Conservation (phyloP, 2,329 filamentous ascomycete species). For the Fusarium albidum region DNA sequence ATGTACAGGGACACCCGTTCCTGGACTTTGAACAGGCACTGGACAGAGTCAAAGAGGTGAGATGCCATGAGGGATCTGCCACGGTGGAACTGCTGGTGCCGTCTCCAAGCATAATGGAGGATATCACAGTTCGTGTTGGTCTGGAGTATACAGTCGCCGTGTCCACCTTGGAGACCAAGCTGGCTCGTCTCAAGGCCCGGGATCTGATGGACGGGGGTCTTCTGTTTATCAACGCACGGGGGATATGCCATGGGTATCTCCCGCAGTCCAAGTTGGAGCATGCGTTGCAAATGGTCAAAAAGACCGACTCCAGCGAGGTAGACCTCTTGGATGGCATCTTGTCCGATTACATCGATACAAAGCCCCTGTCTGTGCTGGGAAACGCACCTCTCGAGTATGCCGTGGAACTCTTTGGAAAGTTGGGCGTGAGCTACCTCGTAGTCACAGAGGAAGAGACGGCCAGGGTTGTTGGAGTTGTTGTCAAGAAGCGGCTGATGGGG, state of each 20-base stretch:
- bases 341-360: constrained; percentile 1
- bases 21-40: constrained; percentile 16
- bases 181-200: neutral
- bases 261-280: constrained; percentile 4
- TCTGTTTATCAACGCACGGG: constrained; percentile 3
- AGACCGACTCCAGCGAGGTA: neutral
- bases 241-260: constrained; percentile 8
- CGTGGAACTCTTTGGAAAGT: constrained; percentile 14
- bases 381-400: constrained; percentile 24
- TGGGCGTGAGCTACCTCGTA: constrained; percentile 5
- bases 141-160: neutral
- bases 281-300: neutral
- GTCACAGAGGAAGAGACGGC: constrained; percentile 15
- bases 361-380: neutral
- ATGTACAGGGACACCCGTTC: constrained; percentile 25
- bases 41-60: neutral
- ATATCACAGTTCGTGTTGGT: neutral
- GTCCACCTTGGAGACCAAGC: constrained; percentile 1
- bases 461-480: constrained; percentile 6
- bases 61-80: constrained; percentile 9
- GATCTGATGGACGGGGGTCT: constrained; percentile 14
- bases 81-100: constrained; percentile 8
- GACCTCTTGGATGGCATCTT: neutral
- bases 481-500: constrained; percentile 1
- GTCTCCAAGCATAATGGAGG: neutral